phyloP scores from a whole-genome alignment of 2,329 filamentous ascomycete species.

The Thielaviopsis cerberus region DNA sequence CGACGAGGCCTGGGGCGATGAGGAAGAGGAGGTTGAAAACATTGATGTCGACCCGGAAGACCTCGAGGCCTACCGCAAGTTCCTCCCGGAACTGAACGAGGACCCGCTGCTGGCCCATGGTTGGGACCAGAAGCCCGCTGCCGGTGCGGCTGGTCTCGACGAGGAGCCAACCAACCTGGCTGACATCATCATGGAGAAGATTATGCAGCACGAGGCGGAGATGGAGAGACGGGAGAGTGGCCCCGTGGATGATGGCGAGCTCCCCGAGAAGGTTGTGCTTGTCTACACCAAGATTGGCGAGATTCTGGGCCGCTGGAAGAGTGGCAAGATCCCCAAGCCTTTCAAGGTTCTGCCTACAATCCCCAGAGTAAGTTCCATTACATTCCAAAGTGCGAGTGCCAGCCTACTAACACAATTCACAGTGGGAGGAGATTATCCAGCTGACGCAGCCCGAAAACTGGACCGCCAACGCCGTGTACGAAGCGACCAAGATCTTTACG shows the following conservation, averaged over 20 bases:
- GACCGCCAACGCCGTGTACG: slow-evolving; percentile 65
- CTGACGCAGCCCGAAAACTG: slow-evolving; percentile 61
- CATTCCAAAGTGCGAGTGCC: not conserved
- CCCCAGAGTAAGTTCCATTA: slow-evolving; percentile 24
- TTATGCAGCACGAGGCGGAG: slow-evolving; percentile 70
- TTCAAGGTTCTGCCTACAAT: slow-evolving; percentile 93
- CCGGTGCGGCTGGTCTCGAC: slow-evolving; percentile 22
- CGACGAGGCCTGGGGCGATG: slow-evolving; percentile 57
- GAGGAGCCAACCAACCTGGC: slow-evolving; percentile 60
- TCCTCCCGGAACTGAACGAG: slow-evolving; percentile 56
- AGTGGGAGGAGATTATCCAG: slow-evolving; percentile 76
- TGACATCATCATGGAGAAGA: slow-evolving; percentile 84
- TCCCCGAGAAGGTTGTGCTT: slow-evolving; percentile 81
- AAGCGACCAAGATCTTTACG: slow-evolving; percentile 82
- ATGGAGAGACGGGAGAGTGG: slow-evolving; percentile 25
- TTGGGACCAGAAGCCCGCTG: slow-evolving; percentile 29
- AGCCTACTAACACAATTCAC: not conserved
- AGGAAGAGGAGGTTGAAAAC: slow-evolving; percentile 54
- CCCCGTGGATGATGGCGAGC: slow-evolving; percentile 59
- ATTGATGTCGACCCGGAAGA: slow-evolving; percentile 78
- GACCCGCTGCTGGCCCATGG: slow-evolving; percentile 55
- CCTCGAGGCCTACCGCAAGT: slow-evolving; percentile 76
- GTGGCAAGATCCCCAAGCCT: slow-evolving; percentile 61
- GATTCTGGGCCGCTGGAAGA: slow-evolving; percentile 12
- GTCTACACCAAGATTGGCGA: slow-evolving; percentile 57